These are phyloP conservation scores for Sequoiadendron giganteum DNA, from an alignment of 75 land plant species.

Conservation along the genomic window DNA sequence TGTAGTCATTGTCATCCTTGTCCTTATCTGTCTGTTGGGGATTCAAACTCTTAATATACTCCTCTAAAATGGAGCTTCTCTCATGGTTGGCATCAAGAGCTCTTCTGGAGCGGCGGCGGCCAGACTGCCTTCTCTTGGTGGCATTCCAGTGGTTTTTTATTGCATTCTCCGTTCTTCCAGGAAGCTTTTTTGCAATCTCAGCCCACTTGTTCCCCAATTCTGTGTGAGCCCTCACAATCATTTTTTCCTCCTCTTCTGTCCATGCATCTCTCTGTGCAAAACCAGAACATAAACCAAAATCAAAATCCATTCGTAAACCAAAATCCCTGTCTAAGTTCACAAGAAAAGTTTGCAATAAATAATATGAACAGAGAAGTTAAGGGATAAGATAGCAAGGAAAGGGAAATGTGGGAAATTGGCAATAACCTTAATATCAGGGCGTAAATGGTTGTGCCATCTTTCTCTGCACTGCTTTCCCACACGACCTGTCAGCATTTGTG, in stretches of 20 bases:
- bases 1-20: background rate
- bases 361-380: no score
- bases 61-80: constrained; percentile 23
- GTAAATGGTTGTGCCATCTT: constrained; percentile 78
- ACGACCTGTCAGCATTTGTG: constrained; percentile 56
- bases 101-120: constrained; percentile 20
- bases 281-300: background rate
- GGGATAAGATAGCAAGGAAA: background rate
- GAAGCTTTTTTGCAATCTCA: constrained; percentile 76
- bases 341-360: no score
- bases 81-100: constrained; percentile 12
- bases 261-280: constrained; percentile 72
- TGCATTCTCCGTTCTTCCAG: constrained; percentile 87
- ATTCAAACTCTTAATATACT: constrained; percentile 34
- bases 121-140: constrained; percentile 63
- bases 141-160: constrained; percentile 98
- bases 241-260: constrained; percentile 76
- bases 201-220: constrained; percentile 87
- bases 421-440: constrained; percentile 63
- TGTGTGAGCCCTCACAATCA: constrained; percentile 59
- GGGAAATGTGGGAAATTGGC: background rate
- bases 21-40: background rate
- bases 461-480: constrained; percentile 74
- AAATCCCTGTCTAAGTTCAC: no score
- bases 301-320: background rate